Conservation (phyloP, 352 stramenopile species). For the Globisporangium ultimum region DNA sequence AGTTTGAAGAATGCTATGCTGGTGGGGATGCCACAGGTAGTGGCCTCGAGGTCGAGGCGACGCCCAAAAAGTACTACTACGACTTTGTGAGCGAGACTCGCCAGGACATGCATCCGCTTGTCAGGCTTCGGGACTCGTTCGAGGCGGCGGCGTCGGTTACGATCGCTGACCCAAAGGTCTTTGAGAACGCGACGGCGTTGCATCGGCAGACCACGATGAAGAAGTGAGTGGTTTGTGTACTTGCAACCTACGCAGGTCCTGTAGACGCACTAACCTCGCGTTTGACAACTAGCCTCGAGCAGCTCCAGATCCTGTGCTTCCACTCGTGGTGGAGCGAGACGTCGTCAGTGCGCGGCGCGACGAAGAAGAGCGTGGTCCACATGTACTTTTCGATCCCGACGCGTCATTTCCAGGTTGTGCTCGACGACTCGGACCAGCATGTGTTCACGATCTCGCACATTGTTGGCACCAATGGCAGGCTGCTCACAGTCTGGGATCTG, state of each 20-base stretch:
- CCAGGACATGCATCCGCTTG: conserved; percentile 35
- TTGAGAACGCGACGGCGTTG: conserved; percentile 37
- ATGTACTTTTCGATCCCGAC: conserved; percentile 73
- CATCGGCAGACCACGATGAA: conserved; percentile 51
- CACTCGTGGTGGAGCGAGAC: conserved; percentile 65
- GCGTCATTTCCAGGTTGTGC: conserved; percentile 56
- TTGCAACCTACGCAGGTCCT: neutral
- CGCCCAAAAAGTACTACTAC: conserved; percentile 44
- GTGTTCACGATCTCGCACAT: conserved; percentile 81
- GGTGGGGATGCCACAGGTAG: neutral
- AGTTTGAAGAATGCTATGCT: conserved; percentile 31
- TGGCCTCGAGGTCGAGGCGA: too few species aligned
- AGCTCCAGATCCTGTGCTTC: conserved; percentile 66
- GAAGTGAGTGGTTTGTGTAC: conserved; percentile 25
- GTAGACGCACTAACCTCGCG: neutral
- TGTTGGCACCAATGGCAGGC: conserved; percentile 31
- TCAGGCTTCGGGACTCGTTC: conserved; percentile 18
- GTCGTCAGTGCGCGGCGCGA: conserved; percentile 27
- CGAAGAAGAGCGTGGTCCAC: conserved; percentile 28
- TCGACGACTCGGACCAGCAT: conserved; percentile 51
- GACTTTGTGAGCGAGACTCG: conserved; percentile 41
- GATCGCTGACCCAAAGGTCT: conserved; percentile 39
- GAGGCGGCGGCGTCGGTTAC: conserved; percentile 5
- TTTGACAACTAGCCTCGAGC: conserved; percentile 28
- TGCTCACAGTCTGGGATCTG: conserved; percentile 63